Conservation (phyloP, 2,329 filamentous ascomycete genomes). For the Curvularia eragrostidis region DNA sequence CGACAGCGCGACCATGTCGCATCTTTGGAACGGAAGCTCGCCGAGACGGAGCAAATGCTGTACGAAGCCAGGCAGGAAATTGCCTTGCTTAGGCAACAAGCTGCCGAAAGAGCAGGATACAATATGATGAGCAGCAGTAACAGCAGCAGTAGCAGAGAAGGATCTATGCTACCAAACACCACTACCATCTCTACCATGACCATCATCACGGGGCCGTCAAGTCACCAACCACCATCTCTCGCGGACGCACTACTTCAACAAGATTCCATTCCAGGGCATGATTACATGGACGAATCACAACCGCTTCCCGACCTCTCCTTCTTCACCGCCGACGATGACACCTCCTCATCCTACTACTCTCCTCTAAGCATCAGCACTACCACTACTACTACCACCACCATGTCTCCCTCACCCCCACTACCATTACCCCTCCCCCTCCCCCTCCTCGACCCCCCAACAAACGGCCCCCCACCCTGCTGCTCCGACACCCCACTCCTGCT, state of each 20-base stretch:
- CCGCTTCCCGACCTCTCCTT: conserved; percentile 19
- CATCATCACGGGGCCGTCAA: neutral
- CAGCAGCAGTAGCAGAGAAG: neutral
- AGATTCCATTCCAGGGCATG: conserved; percentile 4
- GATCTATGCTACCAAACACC: neutral
- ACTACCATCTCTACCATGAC: neutral
- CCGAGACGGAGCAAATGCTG: conserved; percentile 38
- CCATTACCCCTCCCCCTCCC: conserved; percentile 3
- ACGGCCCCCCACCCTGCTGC: conserved; percentile 39
- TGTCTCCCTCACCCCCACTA: neutral
- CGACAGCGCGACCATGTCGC: conserved; percentile 52
- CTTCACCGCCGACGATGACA: conserved; percentile 10
- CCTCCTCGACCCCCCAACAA: conserved; percentile 4
- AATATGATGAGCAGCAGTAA: neutral
- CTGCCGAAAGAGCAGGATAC: conserved; percentile 2
- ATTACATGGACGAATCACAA: conserved; percentile 13
- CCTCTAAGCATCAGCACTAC: neutral
- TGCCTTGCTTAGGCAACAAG: conserved; percentile 28
- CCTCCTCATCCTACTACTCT: neutral
- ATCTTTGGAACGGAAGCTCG: conserved; percentile 48
- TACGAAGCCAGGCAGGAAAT: conserved; percentile 38
- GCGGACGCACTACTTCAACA: conserved; percentile 5
- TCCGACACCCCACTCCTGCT: conserved; percentile 16
- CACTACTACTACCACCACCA: neutral
- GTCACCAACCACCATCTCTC: neutral